Conservation (phyloP, 2,329 filamentous ascomycete species). For the Cladophialophora carrionii region DNA sequence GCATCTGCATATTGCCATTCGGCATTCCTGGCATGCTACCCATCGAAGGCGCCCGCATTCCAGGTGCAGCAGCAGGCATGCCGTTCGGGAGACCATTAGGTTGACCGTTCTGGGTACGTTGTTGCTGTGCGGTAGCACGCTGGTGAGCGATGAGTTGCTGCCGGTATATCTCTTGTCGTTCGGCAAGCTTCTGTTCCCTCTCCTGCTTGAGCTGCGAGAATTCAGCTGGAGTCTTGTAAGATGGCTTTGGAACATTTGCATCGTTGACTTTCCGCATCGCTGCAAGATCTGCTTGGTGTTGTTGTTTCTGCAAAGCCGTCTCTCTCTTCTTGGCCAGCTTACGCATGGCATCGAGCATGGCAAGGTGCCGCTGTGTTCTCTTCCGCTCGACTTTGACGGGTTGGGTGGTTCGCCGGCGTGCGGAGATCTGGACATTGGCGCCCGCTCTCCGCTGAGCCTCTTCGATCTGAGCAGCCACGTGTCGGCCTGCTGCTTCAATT, state of each 20-base stretch:
- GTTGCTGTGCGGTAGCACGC: constrained; percentile 54
- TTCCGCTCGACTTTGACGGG: constrained; percentile 85
- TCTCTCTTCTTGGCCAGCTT: constrained; percentile 95
- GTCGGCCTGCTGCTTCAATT: constrained; percentile 65
- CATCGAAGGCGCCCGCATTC: constrained; percentile 35
- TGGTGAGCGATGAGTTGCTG: constrained; percentile 64
- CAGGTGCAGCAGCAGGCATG: constrained; percentile 43
- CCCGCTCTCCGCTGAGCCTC: constrained; percentile 53
- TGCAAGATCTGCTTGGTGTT: constrained; percentile 74
- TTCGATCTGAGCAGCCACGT: constrained; percentile 62
- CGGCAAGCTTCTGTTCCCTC: constrained; percentile 70
- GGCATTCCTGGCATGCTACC: constrained; percentile 41
- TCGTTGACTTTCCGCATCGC: constrained; percentile 77
- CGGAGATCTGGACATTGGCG: constrained; percentile 56
- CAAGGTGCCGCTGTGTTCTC: constrained; percentile 81
- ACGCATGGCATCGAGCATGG: constrained; percentile 89
- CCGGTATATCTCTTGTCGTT: constrained; percentile 63
- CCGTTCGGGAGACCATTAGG: constrained; percentile 54
- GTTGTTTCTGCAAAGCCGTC: constrained; percentile 80
- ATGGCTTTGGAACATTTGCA: constrained; percentile 56
- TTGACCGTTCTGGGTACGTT: constrained; percentile 49
- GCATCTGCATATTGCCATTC: constrained; percentile 43
- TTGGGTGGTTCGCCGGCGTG: constrained; percentile 69
- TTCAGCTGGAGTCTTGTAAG: constrained; percentile 77
- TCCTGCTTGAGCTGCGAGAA: constrained; percentile 90